Evolutionary conservation across 345 rosid species (phyloP).

Genomic region (Moricandia moricandioides): DNA sequence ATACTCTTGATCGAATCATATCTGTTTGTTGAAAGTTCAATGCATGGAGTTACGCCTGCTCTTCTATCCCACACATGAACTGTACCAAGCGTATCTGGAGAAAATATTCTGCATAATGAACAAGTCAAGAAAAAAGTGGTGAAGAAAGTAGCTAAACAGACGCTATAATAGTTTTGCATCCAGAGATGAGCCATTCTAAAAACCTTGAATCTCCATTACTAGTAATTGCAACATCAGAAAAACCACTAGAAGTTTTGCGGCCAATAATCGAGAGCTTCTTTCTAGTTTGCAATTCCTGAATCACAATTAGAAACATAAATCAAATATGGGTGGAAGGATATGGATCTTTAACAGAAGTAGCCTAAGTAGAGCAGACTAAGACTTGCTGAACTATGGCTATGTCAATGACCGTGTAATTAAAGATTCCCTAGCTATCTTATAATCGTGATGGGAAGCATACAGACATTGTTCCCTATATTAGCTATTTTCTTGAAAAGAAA

Average conservation of each 20-base stretch:
- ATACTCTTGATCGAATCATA: conserved; percentile 54
- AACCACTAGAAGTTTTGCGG: conserved; percentile 48
- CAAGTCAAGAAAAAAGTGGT: conserved; percentile 7
- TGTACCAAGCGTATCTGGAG: conserved; percentile 67
- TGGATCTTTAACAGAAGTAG: conserved; percentile 13
- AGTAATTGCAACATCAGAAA: conserved; percentile 66
- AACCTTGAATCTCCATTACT: conserved; percentile 63
- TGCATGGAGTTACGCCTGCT: conserved; percentile 56
- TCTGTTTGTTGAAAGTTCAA: conserved; percentile 54
- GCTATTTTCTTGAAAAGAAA: neutral
- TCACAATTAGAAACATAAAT: conserved; percentile 14
- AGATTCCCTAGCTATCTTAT: neutral
- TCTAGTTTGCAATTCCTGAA: conserved; percentile 66
- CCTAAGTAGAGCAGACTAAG: conserved; percentile 8
- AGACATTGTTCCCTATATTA: neutral
- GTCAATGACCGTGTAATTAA: neutral
- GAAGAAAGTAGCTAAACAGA: conserved; percentile 20
- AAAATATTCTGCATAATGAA: conserved; percentile 53
- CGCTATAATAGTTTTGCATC: conserved; percentile 11
- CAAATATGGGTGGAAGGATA: conserved; percentile 2
- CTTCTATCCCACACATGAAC: conserved; percentile 90
- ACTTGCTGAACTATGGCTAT: neutral
- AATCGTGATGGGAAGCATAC: neutral
- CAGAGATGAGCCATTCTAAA: conserved; percentile 20
- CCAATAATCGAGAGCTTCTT: conserved; percentile 51